Evolutionary conservation across 2,329 filamentous ascomycete species (phyloP).

Genomic region (Capronia americana): DNA sequence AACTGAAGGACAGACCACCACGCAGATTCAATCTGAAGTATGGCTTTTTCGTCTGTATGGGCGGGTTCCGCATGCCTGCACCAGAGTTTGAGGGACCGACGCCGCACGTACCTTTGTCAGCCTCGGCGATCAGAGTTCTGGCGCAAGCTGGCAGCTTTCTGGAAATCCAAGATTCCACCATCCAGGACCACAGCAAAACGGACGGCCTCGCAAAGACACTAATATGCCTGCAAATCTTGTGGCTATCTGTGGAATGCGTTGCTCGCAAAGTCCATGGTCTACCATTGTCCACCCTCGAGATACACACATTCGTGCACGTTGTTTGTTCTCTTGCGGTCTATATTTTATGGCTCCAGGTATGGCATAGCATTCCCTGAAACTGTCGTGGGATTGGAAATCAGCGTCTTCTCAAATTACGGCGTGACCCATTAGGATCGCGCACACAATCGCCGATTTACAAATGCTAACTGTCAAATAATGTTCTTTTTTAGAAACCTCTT

Average conservation of each 20-base stretch:
- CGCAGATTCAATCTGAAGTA: neutral
- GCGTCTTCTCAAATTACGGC: no score
- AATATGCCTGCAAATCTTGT: neutral
- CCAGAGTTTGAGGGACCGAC: neutral
- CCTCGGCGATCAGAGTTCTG: neutral
- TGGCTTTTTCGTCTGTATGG: neutral
- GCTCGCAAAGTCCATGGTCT: neutral
- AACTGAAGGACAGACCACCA: neutral
- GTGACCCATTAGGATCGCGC: no score
- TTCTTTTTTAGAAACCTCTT: neutral
- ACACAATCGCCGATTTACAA: no score
- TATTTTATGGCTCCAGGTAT: neutral
- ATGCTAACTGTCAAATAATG: neutral
- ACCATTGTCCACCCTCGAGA: neutral
- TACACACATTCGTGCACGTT: conserved; percentile 1
- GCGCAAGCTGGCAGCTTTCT: neutral
- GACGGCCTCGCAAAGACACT: neutral
- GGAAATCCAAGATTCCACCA: neutral
- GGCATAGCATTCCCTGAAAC: neutral
- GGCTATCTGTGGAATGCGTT: neutral
- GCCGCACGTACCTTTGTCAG: neutral
- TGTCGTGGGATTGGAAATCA: no score
- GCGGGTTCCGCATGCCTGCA: neutral
- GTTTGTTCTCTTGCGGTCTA: neutral
- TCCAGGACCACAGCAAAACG: neutral